Percentiles rank a stretch among this genome's conserved stretches.
phyloP scores from a whole-genome alignment of 2,329 filamentous ascomycete genomes.

The Tothia fuscella region DNA sequence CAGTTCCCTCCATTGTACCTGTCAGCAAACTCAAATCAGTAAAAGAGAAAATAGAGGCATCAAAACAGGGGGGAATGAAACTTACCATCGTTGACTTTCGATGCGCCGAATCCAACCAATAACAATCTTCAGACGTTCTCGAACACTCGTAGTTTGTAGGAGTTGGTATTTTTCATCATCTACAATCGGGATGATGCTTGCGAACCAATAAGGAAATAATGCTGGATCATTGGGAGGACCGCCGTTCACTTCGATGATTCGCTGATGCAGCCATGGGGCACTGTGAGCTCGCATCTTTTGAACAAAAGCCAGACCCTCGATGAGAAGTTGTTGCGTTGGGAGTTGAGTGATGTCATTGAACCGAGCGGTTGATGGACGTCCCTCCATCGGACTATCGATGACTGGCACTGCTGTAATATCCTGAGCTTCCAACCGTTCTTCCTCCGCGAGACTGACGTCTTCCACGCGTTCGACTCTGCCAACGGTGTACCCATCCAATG shows the following conservation, averaged over 20 bases:
- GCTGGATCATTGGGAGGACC: conserved; percentile 65
- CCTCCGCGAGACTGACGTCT: conserved; percentile 69
- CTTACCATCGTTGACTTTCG: conserved; percentile 61
- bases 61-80: conserved; percentile 10
- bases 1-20: conserved; percentile 10
- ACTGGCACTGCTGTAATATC: conserved; percentile 38
- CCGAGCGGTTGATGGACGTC: conserved; percentile 14
- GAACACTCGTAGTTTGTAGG: conserved; percentile 60
- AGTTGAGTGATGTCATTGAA: conserved; percentile 38
- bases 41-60: not conserved
- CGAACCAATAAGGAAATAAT: conserved; percentile 83
- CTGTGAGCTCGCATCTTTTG: conserved; percentile 54
- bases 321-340: conserved; percentile 60
- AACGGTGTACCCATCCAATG: conserved; percentile 65
- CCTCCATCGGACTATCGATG: conserved; percentile 13
- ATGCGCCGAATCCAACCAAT: conserved; percentile 66
- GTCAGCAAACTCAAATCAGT: conserved; percentile 8
- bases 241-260: conserved; percentile 63
- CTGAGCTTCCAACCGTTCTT: conserved; percentile 61
- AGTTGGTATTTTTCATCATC: conserved; percentile 71
- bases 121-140: conserved; percentile 72
- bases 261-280: conserved; percentile 62
- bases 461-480: conserved; percentile 67
- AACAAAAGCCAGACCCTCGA: conserved; percentile 55
- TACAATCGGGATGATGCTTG: conserved; percentile 63